Evolutionary conservation across 1,284 basidiomycete species (phyloP).

Genomic region (Marasmius oreades): DNA sequence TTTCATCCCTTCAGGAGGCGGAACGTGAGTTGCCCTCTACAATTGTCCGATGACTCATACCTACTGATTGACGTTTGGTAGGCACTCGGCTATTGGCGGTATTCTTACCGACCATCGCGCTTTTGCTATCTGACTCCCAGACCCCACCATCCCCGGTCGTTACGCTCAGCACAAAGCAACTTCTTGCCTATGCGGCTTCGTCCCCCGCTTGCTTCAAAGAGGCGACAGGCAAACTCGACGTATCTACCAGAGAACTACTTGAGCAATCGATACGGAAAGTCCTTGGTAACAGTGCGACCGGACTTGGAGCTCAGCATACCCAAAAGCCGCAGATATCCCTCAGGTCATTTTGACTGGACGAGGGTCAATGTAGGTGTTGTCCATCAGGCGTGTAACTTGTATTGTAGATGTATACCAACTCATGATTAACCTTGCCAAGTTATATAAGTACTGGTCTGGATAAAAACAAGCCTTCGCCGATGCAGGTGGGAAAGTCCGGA

Average conservation of each 20-base stretch:
- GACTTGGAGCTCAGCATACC: slow-evolving; percentile 29
- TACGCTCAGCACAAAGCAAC: slow-evolving; percentile 64
- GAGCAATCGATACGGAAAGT: slow-evolving; percentile 81
- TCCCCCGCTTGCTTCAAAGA: slow-evolving; percentile 85
- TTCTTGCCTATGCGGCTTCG: slow-evolving; percentile 74
- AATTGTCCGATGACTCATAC: neutral
- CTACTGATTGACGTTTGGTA: slow-evolving; percentile 24
- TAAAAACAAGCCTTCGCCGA: too few species aligned
- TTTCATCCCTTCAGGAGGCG: slow-evolving; percentile 54
- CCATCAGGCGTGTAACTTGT: too few species aligned
- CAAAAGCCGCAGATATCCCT: slow-evolving; percentile 78
- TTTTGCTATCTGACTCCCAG: slow-evolving; percentile 64
- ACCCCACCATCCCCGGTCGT: slow-evolving; percentile 48
- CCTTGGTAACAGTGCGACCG: slow-evolving; percentile 44
- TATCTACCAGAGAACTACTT: slow-evolving; percentile 56
- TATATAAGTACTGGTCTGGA: too few species aligned
- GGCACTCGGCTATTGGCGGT: slow-evolving; percentile 72
- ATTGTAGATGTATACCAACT: too few species aligned
- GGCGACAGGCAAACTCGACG: slow-evolving; percentile 70
- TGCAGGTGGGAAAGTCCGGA: too few species aligned
- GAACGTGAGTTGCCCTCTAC: slow-evolving; percentile 50
- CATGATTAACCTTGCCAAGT: too few species aligned
- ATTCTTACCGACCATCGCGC: slow-evolving; percentile 74
- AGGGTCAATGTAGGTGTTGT: too few species aligned
- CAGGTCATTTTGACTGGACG: slow-evolving; percentile 53